phyloP scores from a whole-genome alignment of 1,284 basidiomycete species.

The Mixia osmundae region DNA sequence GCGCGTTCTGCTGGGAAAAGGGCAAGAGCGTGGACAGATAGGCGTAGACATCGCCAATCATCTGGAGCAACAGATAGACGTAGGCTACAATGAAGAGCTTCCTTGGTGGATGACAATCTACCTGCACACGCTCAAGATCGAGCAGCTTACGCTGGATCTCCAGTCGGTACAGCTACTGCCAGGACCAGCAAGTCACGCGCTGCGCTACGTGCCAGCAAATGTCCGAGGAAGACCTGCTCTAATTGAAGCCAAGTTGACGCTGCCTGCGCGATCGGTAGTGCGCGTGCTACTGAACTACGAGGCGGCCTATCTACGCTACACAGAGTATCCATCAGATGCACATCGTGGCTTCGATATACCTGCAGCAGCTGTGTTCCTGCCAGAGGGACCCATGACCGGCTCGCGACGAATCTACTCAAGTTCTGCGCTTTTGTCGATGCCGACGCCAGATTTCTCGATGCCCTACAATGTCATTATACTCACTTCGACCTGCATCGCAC shows the following conservation, averaged over 20 bases:
- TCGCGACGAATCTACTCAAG: constrained; percentile 44
- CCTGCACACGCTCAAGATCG: constrained; percentile 44
- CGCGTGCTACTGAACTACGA: constrained; percentile 47
- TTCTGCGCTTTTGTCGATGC: constrained; percentile 60
- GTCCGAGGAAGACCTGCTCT: constrained; percentile 45
- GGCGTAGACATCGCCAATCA: constrained; percentile 46
- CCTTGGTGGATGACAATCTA: constrained; percentile 81
- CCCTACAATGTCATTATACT: constrained; percentile 98
- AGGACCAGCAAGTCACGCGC: constrained; percentile 1
- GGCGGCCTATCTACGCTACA: constrained; percentile 75
- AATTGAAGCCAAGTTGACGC: constrained; percentile 41
- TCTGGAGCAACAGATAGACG: constrained; percentile 28
- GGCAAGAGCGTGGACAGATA: constrained; percentile 52
- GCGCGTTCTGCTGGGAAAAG: constrained; percentile 46
- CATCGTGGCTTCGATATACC: constrained; percentile 83
- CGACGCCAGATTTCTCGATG: constrained; percentile 97
- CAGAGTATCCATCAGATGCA: constrained; percentile 85
- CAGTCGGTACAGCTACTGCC: constrained; percentile 2
- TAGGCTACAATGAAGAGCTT: constrained; percentile 69
- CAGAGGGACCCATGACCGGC: neutral
- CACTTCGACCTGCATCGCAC: constrained; percentile 47
- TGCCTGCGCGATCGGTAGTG: constrained; percentile 43
- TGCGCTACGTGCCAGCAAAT: constrained; percentile 42
- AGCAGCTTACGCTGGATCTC: neutral
- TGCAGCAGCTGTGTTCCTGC: constrained; percentile 33